Conservation (phyloP, 164 flowering plant genomes). For the Liriodendron chinense region DNA sequence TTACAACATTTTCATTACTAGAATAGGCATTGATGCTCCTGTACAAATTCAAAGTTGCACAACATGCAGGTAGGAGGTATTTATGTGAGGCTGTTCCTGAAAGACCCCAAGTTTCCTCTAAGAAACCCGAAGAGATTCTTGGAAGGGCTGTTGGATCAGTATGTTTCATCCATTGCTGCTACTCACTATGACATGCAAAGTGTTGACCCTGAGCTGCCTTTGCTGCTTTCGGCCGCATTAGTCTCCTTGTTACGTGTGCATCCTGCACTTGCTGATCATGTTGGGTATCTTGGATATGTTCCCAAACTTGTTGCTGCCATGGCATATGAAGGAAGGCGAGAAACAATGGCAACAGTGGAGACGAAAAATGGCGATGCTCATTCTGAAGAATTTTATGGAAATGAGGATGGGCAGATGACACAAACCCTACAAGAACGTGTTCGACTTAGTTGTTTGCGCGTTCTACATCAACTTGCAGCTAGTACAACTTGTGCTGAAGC, state of each 20-base stretch:
- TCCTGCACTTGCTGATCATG: constrained; percentile 97
- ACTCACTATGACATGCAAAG: constrained; percentile 79
- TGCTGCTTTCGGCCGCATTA: constrained; percentile 91
- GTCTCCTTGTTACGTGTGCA: constrained; percentile 93
- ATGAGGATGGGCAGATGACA: constrained; percentile 49
- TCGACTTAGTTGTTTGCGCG: constrained; percentile 97
- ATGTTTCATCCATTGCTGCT: constrained; percentile 85
- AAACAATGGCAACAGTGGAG: constrained; percentile 82
- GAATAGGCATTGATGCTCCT: neutral
- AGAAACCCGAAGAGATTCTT: constrained; percentile 97
- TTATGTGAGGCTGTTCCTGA: constrained; percentile 90
- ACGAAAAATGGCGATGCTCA: constrained; percentile 33
- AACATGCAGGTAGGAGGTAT: constrained; percentile 91
- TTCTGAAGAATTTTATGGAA: constrained; percentile 41
- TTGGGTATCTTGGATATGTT: constrained; percentile 96
- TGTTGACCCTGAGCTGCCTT: constrained; percentile 88
- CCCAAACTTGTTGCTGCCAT: constrained; percentile 97
- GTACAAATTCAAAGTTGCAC: neutral
- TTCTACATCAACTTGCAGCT: constrained; percentile 97
- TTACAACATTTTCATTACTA: constrained; percentile 1
- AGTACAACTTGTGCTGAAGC: constrained; percentile 99
- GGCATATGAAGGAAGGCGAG: constrained; percentile 94
- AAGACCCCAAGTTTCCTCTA: constrained; percentile 98
- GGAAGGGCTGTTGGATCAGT: constrained; percentile 96
- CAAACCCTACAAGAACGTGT: constrained; percentile 96